Conservation (phyloP, 2,329 filamentous ascomycete genomes). For the Talaromyces sp. region DNA sequence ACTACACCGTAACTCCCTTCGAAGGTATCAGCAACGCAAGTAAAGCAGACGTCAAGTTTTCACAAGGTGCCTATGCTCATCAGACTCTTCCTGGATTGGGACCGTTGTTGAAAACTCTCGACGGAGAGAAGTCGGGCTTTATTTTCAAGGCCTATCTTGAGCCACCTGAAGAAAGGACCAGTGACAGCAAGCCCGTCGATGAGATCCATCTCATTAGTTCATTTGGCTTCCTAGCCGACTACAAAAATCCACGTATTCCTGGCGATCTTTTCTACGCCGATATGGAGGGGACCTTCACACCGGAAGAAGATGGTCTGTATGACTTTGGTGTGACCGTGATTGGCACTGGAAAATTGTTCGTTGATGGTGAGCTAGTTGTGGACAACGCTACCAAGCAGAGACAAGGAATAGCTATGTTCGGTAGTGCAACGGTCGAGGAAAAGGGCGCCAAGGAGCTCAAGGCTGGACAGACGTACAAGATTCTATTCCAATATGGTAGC, state of each 20-base stretch:
- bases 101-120: constrained; percentile 48
- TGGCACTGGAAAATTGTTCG: constrained; percentile 62
- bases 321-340: constrained; percentile 65
- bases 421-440: constrained; percentile 61
- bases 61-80: constrained; percentile 62
- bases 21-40: constrained; percentile 41
- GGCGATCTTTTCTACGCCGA: constrained; percentile 55
- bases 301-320: constrained; percentile 59
- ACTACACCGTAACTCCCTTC: constrained; percentile 45
- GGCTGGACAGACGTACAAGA: constrained; percentile 56
- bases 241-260: constrained; percentile 53
- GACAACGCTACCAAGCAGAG: constrained; percentile 64
- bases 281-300: constrained; percentile 58
- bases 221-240: constrained; percentile 51
- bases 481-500: constrained; percentile 59
- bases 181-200: constrained; percentile 51
- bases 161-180: constrained; percentile 45
- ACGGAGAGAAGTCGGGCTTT: constrained; percentile 57
- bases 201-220: constrained; percentile 45
- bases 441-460: constrained; percentile 56
- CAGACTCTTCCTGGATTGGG: constrained; percentile 61
- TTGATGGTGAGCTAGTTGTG: constrained; percentile 60
- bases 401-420: constrained; percentile 63
- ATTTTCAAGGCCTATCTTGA: constrained; percentile 62
- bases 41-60: constrained; percentile 44